Conservation (phyloP, 179 eudicot species). For the Silene vulgaris region DNA sequence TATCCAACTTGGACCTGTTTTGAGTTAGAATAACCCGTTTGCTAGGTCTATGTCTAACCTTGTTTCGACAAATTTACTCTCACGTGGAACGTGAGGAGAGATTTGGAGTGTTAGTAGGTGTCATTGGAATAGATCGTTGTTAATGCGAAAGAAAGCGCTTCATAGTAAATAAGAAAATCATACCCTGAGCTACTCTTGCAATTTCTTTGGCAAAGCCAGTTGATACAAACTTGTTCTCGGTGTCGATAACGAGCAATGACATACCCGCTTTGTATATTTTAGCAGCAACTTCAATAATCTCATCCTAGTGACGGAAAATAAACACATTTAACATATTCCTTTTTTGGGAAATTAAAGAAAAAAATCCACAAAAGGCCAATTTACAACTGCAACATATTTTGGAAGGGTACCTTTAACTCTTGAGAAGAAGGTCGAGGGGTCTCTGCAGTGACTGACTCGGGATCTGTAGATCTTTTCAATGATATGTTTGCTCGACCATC, state of each 20-base stretch:
- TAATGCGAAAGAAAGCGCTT: slow-evolving; percentile 2
- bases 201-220: slow-evolving; percentile 98
- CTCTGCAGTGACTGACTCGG: slow-evolving; percentile 62
- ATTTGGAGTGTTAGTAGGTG: too few relatives aligned
- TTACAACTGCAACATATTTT: background rate
- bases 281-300: slow-evolving; percentile 94
- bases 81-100: too few relatives aligned
- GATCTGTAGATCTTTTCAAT: slow-evolving; percentile 84
- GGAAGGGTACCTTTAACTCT: slow-evolving; percentile 62
- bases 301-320: slow-evolving; percentile 49
- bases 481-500: slow-evolving; percentile 98
- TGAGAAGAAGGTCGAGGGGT: slow-evolving; percentile 70
- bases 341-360: background rate
- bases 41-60: too few relatives aligned
- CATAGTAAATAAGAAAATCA: slow-evolving; percentile 10
- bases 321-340: slow-evolving; percentile 2
- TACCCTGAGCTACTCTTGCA: slow-evolving; percentile 95
- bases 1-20: background rate
- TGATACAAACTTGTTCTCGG: slow-evolving; percentile 95
- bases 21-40: background rate
- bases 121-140: background rate
- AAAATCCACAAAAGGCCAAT: background rate
- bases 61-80: too few relatives aligned
- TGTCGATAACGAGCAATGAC: slow-evolving; percentile 94
- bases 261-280: slow-evolving; percentile 93